Evolutionary conservation across 441 rosid genomes (phyloP), one percentile per base, ranked within the genome.

Genomic region (Breynia disticha): DNA sequence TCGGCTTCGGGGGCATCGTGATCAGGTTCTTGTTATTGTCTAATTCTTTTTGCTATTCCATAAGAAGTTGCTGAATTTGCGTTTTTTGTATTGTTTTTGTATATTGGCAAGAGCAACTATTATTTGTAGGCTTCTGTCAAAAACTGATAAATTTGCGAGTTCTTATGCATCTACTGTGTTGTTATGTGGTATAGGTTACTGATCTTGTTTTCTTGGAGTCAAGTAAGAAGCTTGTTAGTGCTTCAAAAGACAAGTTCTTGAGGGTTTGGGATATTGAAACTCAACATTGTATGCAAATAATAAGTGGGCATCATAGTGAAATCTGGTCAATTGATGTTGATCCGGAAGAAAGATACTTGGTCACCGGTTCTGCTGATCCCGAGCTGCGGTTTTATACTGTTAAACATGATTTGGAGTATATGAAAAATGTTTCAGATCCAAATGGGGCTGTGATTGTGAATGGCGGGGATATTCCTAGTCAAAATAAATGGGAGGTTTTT

Each of bases 221-320:
- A 61, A 84, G 81, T 54, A 88, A 86, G 66, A 93, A 88, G 60
- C 94, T 93, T 65, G 80, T 93, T 47, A 86, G 83, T 63, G 81
- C 95, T n/a, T 93, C 97, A 7, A 93, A 93, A 65, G 98, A 93
- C 77, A 93, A 86, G 52, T 84, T 84, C 68, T 70, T 93, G 72
- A 84, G 98, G 70, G 98, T 88, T 38, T 93, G 98, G 98, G 98
- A 93, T 84, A 86, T 93, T 52, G 97, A 88, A 58, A 88, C 96
- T 21, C 90, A 88, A 67, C 88, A 93, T 46, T 88, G 97, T 65
- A 72, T 93, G 83, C 98, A 93, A 72, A 82, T 82, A 60, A 58
- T 93, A 52, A 80, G 97, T 39, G 98, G 98, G 22, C 97, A 93
- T 71, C 96, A 93, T 73, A 84, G 83, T 76, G 98, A 93, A 76